Percentiles rank a stretch among this genome's conserved stretches.
Conservation (phyloP, 805 yeast genomes). For the Candida berthetii region DNA sequence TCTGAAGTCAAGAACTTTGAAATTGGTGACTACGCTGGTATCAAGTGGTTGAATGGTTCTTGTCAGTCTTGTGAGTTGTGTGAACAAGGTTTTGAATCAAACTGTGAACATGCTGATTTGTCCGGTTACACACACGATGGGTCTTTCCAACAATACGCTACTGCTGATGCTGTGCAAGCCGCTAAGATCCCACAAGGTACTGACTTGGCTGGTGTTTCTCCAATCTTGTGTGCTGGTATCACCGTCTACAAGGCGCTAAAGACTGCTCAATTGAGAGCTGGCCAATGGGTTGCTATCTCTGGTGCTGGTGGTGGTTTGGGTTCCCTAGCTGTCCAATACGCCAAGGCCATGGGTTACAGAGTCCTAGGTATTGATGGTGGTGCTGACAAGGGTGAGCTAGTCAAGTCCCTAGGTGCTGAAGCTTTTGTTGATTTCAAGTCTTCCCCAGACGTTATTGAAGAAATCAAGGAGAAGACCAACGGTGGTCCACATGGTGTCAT, state of each 20-base stretch:
- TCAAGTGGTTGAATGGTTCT: constrained; percentile 61
- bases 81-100: constrained; percentile 46
- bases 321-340: constrained; percentile 66
- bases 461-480: constrained; percentile 34
- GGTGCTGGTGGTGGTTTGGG: constrained; percentile 82
- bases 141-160: constrained; percentile 55
- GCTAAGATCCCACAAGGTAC: constrained; percentile 47
- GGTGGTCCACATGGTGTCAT: constrained; percentile 66
- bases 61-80: constrained; percentile 58
- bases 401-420: constrained; percentile 54
- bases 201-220: constrained; percentile 45
- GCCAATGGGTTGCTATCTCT: constrained; percentile 64
- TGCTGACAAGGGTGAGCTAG: constrained; percentile 50
- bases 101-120: constrained; percentile 60
- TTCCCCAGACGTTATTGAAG: constrained; percentile 40
- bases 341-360: constrained; percentile 64
- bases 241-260: constrained; percentile 60
- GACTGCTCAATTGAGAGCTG: constrained; percentile 46
- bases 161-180: constrained; percentile 55
- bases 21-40: constrained; percentile 56
- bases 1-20: constrained; percentile 48
- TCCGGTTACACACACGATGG: constrained; percentile 69
- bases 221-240: constrained; percentile 59
- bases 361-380: constrained; percentile 70
- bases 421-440: constrained; percentile 45